Base-by-base conservation (phyloP, 2,329 filamentous ascomycete species). In the Myriosclerotinia curreyana region DNA sequence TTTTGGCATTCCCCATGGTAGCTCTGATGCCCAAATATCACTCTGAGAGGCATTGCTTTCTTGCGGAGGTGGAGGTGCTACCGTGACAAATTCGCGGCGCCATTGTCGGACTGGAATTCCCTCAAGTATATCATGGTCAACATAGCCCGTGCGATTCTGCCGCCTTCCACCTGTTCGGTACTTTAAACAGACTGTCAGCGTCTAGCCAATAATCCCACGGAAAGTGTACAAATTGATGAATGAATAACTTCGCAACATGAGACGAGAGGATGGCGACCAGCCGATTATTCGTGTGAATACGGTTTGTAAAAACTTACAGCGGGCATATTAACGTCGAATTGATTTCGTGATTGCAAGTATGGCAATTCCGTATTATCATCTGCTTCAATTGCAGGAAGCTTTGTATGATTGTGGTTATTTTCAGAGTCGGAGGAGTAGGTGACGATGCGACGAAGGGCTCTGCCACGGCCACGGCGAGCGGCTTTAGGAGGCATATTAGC, bases 61-160 rank as follows among this genome's bases (percentile, higher is more conserved):
- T 67, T 85, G 80, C 46, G 85, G 82, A 12, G 83, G 79, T 15
- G 85, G 85, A 60, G 91, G 87, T 69, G 86, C 86, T 73, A 94
- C 79, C 50, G 79, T 88, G 64, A 91, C 83, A 77, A 80, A 81
- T 65, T 89, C 86, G 68, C 90, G 86, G 64, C 90, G 87, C 89
- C 92, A 98, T 83, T 96, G 92, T 73, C 92, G 89, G 65, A 97
- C 89, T 20, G 94, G 94, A 14, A 97, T 83, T 66, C 74, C 74
- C 66, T 75, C 74, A 25, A 72, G 74, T 20, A 74, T 66, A 79
- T 89, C 87, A 74, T 88, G 85, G 69, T 90, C 86, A 36, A 70
- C 67, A 64, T 68, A 65, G 34, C 70, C 71, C 22, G 68, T 66
- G n/a, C 74, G 71, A 60, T 74, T 75, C 52, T 71, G 68, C n/a